These are phyloP conservation scores for Claviceps pusilla DNA, from an alignment of 2,329 filamentous ascomycete genomes.

Conservation along the genomic window DNA sequence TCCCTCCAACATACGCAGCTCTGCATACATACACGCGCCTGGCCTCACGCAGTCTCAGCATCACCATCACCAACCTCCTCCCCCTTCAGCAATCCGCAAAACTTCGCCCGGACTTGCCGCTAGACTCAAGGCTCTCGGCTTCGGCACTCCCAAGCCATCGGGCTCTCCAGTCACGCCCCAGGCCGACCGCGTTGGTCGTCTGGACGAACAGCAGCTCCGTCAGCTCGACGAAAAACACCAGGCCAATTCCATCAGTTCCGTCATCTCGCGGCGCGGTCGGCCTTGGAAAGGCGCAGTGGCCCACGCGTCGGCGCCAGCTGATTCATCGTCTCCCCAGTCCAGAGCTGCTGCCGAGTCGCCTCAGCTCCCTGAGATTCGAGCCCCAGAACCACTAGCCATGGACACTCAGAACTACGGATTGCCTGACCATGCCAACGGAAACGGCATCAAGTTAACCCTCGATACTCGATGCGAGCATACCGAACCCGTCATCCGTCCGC, in stretches of 20 bases:
- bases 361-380: conserved; percentile 37
- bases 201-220: conserved; percentile 55
- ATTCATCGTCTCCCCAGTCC: conserved; percentile 9
- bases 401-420: conserved; percentile 62
- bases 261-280: conserved; percentile 50
- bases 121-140: conserved; percentile 49
- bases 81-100: conserved; percentile 31
- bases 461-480: conserved; percentile 44
- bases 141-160: conserved; percentile 31
- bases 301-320: conserved; percentile 16
- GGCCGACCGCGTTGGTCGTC: conserved; percentile 44
- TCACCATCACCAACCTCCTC: conserved; percentile 10
- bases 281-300: conserved; percentile 54
- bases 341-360: conserved; percentile 17
- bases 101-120: conserved; percentile 50
- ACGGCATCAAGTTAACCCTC: conserved; percentile 49
- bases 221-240: conserved; percentile 50
- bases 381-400: conserved; percentile 40
- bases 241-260: conserved; percentile 32
- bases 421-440: conserved; percentile 53
- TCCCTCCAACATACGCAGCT: conserved; percentile 4
- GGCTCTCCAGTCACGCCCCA: conserved; percentile 13
- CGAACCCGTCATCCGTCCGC: conserved; percentile 30
- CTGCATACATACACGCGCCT: conserved; percentile 13
- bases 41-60: conserved; percentile 4